Evolutionary conservation across 768 basidiomycete genomes (phyloP).

Genomic region (Lanmaoa pseudosensibilis): DNA sequence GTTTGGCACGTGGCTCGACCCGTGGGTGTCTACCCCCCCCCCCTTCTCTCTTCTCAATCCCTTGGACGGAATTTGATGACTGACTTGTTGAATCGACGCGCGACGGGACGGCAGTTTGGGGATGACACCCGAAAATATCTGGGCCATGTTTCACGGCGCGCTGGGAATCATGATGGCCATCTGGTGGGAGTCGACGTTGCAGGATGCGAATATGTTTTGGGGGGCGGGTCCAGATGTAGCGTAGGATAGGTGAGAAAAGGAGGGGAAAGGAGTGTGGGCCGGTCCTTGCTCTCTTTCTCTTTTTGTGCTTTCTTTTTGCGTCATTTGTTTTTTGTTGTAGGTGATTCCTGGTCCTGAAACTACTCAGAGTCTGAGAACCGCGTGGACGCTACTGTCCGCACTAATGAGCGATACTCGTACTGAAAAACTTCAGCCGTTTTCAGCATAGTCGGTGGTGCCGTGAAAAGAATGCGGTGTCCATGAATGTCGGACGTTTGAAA

Average conservation of each 20-base stretch:
- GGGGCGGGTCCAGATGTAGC: constrained; percentile 4
- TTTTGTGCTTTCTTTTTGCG: background rate
- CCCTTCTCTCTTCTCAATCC: background rate
- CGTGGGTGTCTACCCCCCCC: constrained; percentile 55
- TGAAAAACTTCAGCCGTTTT: too few relatives aligned
- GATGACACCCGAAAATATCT: constrained; percentile 68
- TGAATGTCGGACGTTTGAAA: too few relatives aligned
- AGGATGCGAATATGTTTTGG: constrained; percentile 44
- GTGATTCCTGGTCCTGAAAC: too few relatives aligned
- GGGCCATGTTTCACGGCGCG: constrained; percentile 75
- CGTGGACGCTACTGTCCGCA: too few relatives aligned
- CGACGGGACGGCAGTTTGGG: constrained; percentile 24
- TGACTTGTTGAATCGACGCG: too few relatives aligned
- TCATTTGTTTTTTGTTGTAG: too few relatives aligned
- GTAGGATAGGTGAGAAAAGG: background rate
- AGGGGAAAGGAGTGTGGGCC: too few relatives aligned
- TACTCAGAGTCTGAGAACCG: too few relatives aligned
- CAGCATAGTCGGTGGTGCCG: too few relatives aligned
- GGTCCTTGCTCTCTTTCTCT: background rate
- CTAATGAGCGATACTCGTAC: too few relatives aligned
- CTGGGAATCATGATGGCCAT: constrained; percentile 68
- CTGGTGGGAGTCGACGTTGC: constrained; percentile 83
- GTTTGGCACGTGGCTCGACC: constrained; percentile 60
- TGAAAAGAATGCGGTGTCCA: too few relatives aligned
- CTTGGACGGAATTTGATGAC: background rate